Base-by-base conservation (phyloP, 805 yeast genomes). In the Pichia sporocuriosa region DNA sequence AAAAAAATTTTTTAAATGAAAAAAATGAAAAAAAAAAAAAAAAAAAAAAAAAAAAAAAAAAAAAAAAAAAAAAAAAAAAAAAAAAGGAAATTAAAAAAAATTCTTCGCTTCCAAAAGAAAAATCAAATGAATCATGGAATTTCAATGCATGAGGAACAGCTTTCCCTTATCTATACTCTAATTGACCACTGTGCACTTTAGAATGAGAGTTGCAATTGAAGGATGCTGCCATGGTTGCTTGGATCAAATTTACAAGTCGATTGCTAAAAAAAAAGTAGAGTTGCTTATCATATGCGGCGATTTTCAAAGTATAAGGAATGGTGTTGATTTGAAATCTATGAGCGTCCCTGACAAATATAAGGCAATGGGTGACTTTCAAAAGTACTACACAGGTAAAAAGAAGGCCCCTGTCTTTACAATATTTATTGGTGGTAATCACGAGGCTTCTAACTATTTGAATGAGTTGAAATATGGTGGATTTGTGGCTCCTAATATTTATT, bases 341-440 rank as follows among this genome's bases (percentile, higher is more conserved):
- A 73, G 84, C 22, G 86, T 87, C 9, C 98, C 98, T 0, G 63
- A 65, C 0, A 90, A 90, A 58, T 93, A 84, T 60, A 70, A 73
- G 34, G 59, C 59, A 32, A 55, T 87, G 51, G 96, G 96, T 2
- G 96, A 90, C 52, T 93, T 90, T 59, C 77, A 73, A 33, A 64
- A 72, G 20, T 90, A 88, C 58, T 85, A 84, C 54, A 56, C 55
- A 1, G 86, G 90, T 1, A 49, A 53, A 16, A 66, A 62, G 35
- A 59, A 40, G 23, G 95, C 96, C 0, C 96, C 96, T 0, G 69
- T 82, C 1, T 61, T 78, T 25, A 90, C 97, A 0, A 51, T 93
- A 0, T 83, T 90, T 50, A 77, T 93, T 32, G 97, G 98, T 3
- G 98, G 98, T 0, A 93, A 93, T 61, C 98, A 93, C 56, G 98